Percentiles rank a stretch among this genome's conserved stretches.
These are phyloP conservation scores for Lodderomyces oxycetoniae DNA, from an alignment of 1,139 yeast species.

Conservation along the genomic window DNA sequence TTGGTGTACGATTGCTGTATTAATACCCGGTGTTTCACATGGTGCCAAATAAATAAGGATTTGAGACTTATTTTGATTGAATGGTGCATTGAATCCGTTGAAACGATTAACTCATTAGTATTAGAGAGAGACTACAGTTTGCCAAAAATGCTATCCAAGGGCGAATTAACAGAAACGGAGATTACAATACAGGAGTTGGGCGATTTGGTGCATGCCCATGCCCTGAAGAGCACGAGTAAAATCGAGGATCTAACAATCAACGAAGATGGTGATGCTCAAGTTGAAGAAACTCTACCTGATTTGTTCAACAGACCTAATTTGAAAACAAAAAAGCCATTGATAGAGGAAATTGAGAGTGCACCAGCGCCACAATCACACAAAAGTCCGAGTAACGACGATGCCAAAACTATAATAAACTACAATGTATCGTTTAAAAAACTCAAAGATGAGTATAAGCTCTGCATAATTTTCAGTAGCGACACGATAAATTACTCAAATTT, in stretches of 20 bases:
- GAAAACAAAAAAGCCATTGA: slow-evolving; percentile 3
- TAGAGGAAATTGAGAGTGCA: not conserved
- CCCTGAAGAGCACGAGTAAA: slow-evolving; percentile 30
- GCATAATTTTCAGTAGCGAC: slow-evolving; percentile 1
- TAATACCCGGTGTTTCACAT: slow-evolving; percentile 53
- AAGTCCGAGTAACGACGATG: not conserved
- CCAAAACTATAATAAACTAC: slow-evolving; percentile 2
- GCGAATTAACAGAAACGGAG: slow-evolving; percentile 39
- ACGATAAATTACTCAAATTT: not conserved
- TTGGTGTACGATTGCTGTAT: slow-evolving; percentile 75
- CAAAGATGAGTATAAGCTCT: slow-evolving; percentile 3
- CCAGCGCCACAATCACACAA: not conserved
- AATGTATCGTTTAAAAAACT: slow-evolving; percentile 2
- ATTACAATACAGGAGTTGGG: slow-evolving; percentile 29
- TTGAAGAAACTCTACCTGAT: slow-evolving; percentile 16
- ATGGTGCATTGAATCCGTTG: slow-evolving; percentile 69
- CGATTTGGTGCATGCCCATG: slow-evolving; percentile 35
- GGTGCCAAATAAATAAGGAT: slow-evolving; percentile 55
- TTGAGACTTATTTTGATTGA: slow-evolving; percentile 47
- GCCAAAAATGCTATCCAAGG: slow-evolving; percentile 64
- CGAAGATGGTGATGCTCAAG: slow-evolving; percentile 8
- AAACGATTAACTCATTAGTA: slow-evolving; percentile 39
- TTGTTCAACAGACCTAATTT: slow-evolving; percentile 16
- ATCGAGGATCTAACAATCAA: slow-evolving; percentile 33
- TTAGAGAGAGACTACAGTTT: slow-evolving; percentile 41